Conservation (phyloP, 164 flowering plant genomes). For the Hamamelis virginiana region DNA sequence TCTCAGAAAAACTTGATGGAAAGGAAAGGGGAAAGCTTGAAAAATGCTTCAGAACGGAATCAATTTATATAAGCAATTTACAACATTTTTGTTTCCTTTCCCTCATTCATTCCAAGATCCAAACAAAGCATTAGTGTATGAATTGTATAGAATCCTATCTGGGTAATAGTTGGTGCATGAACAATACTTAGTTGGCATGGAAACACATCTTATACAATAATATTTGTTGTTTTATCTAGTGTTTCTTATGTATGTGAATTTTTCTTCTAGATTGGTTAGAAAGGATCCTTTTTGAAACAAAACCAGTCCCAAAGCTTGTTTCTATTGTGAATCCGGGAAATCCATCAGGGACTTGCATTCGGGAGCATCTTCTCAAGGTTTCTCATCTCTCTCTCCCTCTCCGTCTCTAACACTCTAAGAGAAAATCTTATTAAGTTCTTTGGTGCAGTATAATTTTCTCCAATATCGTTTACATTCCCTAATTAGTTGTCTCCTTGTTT, state of each 20-base stretch:
- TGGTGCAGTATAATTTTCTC: background rate
- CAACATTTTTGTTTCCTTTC: too few species aligned
- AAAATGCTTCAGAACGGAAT: too few species aligned
- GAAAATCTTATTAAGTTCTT: background rate
- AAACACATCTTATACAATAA: too few species aligned
- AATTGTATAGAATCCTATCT: too few species aligned
- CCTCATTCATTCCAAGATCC: too few species aligned
- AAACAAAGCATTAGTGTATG: too few species aligned
- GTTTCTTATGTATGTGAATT: background rate
- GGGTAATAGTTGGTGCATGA: too few species aligned
- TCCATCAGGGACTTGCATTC: constrained; percentile 77
- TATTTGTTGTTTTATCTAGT: background rate
- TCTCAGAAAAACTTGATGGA: too few species aligned
- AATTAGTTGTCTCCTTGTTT: constrained; percentile 5
- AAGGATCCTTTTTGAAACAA: constrained; percentile 38
- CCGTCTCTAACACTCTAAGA: too few species aligned
- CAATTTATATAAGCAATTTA: too few species aligned
- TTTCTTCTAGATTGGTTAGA: constrained; percentile 63
- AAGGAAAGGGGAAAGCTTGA: too few species aligned
- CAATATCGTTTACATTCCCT: background rate
- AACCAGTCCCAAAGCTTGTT: constrained; percentile 75
- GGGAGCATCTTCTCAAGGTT: constrained; percentile 72
- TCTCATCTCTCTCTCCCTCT: constrained; percentile 8
- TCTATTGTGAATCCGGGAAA: constrained; percentile 79
- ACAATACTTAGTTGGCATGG: too few species aligned